These are phyloP conservation scores for Excoecaria agallocha DNA, from an alignment of 345 rosid genomes.

Conservation along the genomic window DNA sequence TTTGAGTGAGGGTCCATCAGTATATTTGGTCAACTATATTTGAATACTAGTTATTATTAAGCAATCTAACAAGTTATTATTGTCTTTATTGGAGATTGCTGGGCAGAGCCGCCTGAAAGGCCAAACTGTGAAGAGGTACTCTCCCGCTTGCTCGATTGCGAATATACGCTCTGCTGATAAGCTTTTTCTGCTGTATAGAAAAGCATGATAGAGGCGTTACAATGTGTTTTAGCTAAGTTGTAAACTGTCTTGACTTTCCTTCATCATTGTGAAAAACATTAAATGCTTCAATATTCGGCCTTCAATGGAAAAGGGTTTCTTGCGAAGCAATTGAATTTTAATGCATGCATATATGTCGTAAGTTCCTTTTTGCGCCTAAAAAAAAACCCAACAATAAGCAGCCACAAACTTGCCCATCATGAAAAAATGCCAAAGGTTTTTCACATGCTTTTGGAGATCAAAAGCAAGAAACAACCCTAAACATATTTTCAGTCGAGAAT, in stretches of 20 bases:
- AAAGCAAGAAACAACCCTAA: no score
- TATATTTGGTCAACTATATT: background rate
- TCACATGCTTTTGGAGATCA: background rate
- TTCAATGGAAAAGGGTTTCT: background rate
- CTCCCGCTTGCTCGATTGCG: slow-evolving; percentile 82
- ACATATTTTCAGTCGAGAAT: slow-evolving; percentile 43
- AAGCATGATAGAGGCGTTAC: slow-evolving; percentile 48
- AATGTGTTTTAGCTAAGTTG: slow-evolving; percentile 39
- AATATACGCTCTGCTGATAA: slow-evolving; percentile 60
- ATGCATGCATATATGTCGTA: no score
- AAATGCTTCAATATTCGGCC: slow-evolving; percentile 18
- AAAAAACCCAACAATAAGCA: background rate
- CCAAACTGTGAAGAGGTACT: slow-evolving; percentile 85
- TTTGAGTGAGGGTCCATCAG: background rate
- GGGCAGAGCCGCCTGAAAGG: slow-evolving; percentile 79
- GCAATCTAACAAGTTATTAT: background rate
- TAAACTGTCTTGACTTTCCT: slow-evolving; percentile 29
- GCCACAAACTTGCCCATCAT: background rate
- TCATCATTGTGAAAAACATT: slow-evolving; percentile 31
- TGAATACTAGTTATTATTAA: no score
- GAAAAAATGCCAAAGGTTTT: background rate
- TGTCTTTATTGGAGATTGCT: slow-evolving; percentile 62
- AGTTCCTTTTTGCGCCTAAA: background rate
- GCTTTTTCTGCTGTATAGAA: slow-evolving; percentile 38
- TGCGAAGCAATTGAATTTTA: background rate